Conservation (phyloP, 495 filamentous ascomycete species). For the Penicillium manginii region DNA sequence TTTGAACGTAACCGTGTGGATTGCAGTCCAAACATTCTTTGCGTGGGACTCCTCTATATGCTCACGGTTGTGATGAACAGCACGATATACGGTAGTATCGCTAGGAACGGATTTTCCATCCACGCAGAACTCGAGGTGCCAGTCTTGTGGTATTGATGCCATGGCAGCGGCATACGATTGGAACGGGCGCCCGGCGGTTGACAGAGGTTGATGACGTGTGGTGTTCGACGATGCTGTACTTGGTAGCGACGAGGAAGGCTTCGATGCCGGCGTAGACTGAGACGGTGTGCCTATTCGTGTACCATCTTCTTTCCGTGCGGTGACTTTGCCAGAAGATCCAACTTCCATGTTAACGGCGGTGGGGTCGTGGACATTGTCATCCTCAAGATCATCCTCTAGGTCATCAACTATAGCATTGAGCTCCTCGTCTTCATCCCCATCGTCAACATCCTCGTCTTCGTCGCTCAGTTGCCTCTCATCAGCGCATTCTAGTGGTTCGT, state of each 20-base stretch:
- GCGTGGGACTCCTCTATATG: constrained; percentile 66
- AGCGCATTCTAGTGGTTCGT: constrained; percentile 84
- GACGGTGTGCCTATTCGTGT: constrained; percentile 87
- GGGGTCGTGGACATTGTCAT: constrained; percentile 72
- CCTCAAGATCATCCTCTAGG: constrained; percentile 85
- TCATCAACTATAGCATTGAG: constrained; percentile 89
- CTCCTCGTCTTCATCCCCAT: constrained; percentile 67
- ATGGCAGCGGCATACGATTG: constrained; percentile 84
- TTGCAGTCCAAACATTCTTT: constrained; percentile 83
- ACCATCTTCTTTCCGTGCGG: constrained; percentile 95
- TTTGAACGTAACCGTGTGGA: constrained; percentile 91
- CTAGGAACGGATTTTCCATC: constrained; percentile 81
- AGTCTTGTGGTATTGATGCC: constrained; percentile 76
- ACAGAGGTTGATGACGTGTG: constrained; percentile 41
- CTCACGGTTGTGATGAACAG: constrained; percentile 75
- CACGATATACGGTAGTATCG: constrained; percentile 95
- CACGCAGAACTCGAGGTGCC: constrained; percentile 97
- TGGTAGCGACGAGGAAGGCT: constrained; percentile 49
- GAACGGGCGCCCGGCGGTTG: constrained; percentile 51
- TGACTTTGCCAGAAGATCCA: constrained; percentile 86
- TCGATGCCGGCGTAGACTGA: constrained; percentile 57
- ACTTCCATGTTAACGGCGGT: constrained; percentile 93
- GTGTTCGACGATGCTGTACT: constrained; percentile 34
- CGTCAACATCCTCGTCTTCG: constrained; percentile 70
- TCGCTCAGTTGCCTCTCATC: constrained; percentile 89